Evolutionary conservation across 345 rosid genomes (phyloP).

Genomic region (Linum lewisii): DNA sequence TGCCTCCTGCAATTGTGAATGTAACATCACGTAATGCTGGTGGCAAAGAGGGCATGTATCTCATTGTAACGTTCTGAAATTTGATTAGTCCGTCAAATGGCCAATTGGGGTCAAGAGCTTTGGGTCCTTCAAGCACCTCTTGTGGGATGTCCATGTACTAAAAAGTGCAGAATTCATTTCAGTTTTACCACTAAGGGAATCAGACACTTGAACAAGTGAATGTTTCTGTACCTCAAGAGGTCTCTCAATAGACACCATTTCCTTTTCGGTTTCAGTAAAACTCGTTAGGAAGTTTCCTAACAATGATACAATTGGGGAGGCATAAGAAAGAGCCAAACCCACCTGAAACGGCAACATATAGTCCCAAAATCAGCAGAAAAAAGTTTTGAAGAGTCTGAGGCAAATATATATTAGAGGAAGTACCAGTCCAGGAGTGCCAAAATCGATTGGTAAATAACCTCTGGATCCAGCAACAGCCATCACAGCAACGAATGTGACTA

Average conservation of each 20-base stretch:
- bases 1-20: conserved; percentile 57
- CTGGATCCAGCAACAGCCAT: conserved; percentile 71
- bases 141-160: conserved; percentile 88
- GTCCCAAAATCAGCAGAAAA: not conserved
- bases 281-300: conserved; percentile 82
- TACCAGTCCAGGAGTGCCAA: conserved; percentile 95
- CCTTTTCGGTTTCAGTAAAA: conserved; percentile 93
- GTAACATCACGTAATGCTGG: conserved; percentile 52
- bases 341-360: conserved; percentile 34
- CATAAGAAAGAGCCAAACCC: conserved; percentile 87
- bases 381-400: conserved; percentile 1
- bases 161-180: conserved; percentile 9
- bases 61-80: conserved; percentile 72
- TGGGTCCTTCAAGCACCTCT: conserved; percentile 51
- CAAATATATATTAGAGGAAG: conserved; percentile 10
- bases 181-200: conserved; percentile 11
- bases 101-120: conserved; percentile 47
- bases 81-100: conserved; percentile 59
- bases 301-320: conserved; percentile 75
- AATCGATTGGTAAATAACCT: conserved; percentile 48
- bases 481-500: conserved; percentile 62
- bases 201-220: not conserved
- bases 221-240: conserved; percentile 53
- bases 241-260: conserved; percentile 91
- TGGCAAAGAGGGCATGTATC: conserved; percentile 61